phyloP scores from a whole-genome alignment of 345 rosid genomes.

The Gossypium thurberi region DNA sequence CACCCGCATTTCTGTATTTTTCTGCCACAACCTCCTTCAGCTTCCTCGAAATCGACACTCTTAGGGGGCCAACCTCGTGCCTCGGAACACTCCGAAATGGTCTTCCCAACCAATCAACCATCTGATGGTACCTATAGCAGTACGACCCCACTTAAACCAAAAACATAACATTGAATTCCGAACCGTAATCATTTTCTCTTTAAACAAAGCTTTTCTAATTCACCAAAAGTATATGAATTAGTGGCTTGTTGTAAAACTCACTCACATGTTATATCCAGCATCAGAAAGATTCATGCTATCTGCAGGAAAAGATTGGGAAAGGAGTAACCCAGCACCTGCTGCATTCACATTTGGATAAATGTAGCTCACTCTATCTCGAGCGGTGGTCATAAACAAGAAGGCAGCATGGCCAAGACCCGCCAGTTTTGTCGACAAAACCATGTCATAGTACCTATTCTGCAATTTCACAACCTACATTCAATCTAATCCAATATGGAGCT shows the following conservation, averaged over 20 bases:
- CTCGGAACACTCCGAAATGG: constrained; percentile 77
- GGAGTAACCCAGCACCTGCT: constrained; percentile 83
- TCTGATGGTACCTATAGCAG: constrained; percentile 66
- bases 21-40: constrained; percentile 66
- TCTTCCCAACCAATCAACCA: constrained; percentile 80
- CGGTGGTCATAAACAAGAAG: constrained; percentile 80
- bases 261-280: constrained; percentile 74
- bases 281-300: constrained; percentile 65
- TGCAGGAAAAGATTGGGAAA: constrained; percentile 68
- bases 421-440: constrained; percentile 82
- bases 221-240: background rate
- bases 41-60: constrained; percentile 73
- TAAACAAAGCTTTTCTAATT: background rate
- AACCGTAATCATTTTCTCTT: background rate
- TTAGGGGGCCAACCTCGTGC: constrained; percentile 54
- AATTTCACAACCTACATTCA: constrained; percentile 4
- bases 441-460: constrained; percentile 90
- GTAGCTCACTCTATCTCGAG: constrained; percentile 80
- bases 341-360: constrained; percentile 89
- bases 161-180: background rate
- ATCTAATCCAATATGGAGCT: background rate
- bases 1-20: constrained; percentile 67
- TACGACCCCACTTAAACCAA: background rate
- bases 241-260: constrained; percentile 22
- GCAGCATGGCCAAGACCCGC: constrained; percentile 92